Base-by-base conservation (phyloP, 2,329 filamentous ascomycete genomes). In the Cytospora leucostoma region DNA sequence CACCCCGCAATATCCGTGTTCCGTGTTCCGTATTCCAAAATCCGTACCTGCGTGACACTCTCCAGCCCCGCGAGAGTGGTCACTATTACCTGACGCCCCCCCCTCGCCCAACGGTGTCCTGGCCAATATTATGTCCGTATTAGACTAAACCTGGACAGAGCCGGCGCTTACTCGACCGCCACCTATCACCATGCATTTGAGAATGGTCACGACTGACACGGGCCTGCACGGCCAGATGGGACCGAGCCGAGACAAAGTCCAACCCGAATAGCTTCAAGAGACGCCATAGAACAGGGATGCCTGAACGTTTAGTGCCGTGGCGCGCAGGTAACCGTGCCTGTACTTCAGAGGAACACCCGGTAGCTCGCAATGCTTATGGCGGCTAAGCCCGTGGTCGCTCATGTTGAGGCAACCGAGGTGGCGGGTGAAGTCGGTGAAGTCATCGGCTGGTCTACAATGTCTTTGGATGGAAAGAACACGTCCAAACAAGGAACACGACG, bases 1-100 rank as follows among this genome's bases (percentile, higher is more conserved):
- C 32, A 53, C 5, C 32, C 27, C 32, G 58, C 57, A 27, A 27
- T 47, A 53, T 54, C n/a, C 40, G 40, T 21, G 27, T n/a, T n/a
- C n/a, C n/a, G 40, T 44, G 27, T n/a, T 21, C 57, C 50, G 58
- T 38, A 40, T 59, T 21, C 47, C n/a, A n/a, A n/a, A n/a, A n/a
- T n/a, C n/a, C 34, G 38, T 47, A 21, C 44, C 44, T 47, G 44
- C 44, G 44, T 47, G 44, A 47, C n/a, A 47, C n/a, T 44, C 40
- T 44, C n/a, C 7, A 21, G 44, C 44, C n/a, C 17, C 15, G 38
- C 27, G 27, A 27, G 27, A 27, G 5, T 47, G 44, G 44, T 47
- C n/a, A 21, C 6, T 47, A 17, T n/a, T n/a, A 47, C n/a, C 44
- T 12, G 44, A 47, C 44, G n/a, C 44, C 44, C 44, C 44, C 44